phyloP scores from a whole-genome alignment of 306 rosid species.

The Prunus davidiana region DNA sequence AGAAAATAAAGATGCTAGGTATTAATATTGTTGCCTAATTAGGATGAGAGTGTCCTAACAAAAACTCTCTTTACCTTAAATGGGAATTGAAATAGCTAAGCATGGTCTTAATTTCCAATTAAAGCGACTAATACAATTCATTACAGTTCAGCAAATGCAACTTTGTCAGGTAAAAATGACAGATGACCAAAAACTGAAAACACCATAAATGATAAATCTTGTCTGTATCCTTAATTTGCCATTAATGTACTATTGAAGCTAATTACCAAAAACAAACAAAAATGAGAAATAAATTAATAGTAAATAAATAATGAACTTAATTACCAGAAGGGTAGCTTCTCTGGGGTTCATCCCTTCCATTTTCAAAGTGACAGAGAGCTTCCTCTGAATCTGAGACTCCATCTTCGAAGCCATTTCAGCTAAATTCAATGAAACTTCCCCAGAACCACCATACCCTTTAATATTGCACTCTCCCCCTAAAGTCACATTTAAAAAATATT shows the following conservation, averaged over 20 bases:
- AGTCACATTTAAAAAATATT: background rate
- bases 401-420: slow-evolving; percentile 33
- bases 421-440: slow-evolving; percentile 48
- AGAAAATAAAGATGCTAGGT: background rate
- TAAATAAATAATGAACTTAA: background rate
- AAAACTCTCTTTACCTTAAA: background rate
- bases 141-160: background rate
- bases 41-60: background rate
- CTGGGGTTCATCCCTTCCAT: slow-evolving; percentile 35
- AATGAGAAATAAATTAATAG: background rate
- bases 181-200: slow-evolving; percentile 8
- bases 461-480: slow-evolving; percentile 35
- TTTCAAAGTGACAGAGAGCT: slow-evolving; percentile 48
- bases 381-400: slow-evolving; percentile 36
- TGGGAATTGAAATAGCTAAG: background rate
- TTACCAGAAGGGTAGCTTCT: slow-evolving; percentile 60
- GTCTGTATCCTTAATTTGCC: background rate
- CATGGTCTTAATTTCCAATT: background rate
- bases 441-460: slow-evolving; percentile 26
- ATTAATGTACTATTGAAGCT: background rate
- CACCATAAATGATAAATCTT: background rate
- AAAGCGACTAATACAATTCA: background rate
- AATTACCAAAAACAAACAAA: background rate
- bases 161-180: background rate
- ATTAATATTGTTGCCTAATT: background rate